Conservation (phyloP, 495 filamentous ascomycete species). For the Neurospora discreta region DNA sequence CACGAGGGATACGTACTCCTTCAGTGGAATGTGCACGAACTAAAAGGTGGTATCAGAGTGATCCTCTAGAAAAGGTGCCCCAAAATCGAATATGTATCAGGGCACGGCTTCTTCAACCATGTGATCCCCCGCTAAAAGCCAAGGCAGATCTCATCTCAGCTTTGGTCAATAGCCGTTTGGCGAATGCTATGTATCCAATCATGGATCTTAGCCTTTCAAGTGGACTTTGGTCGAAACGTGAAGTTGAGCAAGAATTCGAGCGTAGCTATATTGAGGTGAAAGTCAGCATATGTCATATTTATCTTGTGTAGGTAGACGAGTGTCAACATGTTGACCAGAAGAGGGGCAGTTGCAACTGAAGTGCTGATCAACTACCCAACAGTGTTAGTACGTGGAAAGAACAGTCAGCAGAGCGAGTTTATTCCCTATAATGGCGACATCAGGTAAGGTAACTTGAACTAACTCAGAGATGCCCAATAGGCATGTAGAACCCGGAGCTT, state of each 20-base stretch:
- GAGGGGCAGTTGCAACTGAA: background rate
- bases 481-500: constrained; percentile 14
- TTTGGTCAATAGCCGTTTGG: constrained; percentile 17
- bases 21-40: constrained; percentile 24
- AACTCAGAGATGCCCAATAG: constrained; percentile 3
- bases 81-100: constrained; percentile 20
- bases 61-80: constrained; percentile 19
- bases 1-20: constrained; percentile 16
- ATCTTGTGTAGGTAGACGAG: background rate
- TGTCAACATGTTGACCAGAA: background rate
- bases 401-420: constrained; percentile 15
- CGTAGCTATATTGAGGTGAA: constrained; percentile 10
- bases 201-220: constrained; percentile 13
- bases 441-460: background rate
- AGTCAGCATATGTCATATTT: background rate
- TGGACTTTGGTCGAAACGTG: constrained; percentile 16
- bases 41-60: constrained; percentile 10
- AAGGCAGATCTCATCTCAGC: constrained; percentile 21
- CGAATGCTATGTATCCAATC: constrained; percentile 24
- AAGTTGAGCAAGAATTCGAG: constrained; percentile 12
- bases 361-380: background rate
- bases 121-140: constrained; percentile 12
- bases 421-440: background rate
- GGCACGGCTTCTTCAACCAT: constrained; percentile 5
- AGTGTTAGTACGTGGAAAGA: constrained; percentile 29